Percentiles rank a stretch among this genome's conserved stretches.
phyloP scores from a whole-genome alignment of 2,329 filamentous ascomycete genomes.

The Ceratocystis cacaofunesta region DNA sequence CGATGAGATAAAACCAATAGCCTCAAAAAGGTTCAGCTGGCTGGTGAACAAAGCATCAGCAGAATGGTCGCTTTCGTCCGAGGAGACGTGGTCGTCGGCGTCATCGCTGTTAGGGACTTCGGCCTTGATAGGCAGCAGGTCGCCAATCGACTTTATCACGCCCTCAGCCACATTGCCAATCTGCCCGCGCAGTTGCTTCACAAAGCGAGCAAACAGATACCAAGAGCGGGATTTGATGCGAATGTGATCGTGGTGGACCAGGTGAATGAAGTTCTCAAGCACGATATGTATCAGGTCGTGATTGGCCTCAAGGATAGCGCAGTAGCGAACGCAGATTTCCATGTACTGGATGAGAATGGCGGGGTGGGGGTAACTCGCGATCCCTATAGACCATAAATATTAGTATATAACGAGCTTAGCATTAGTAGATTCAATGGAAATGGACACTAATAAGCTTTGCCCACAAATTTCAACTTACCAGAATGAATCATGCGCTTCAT shows the following conservation, averaged over 20 bases:
- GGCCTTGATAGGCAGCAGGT: slow-evolving; percentile 79
- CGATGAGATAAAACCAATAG: slow-evolving; percentile 83
- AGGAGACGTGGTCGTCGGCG: slow-evolving; percentile 84
- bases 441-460: neutral
- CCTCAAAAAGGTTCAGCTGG: slow-evolving; percentile 88
- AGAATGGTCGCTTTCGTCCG: slow-evolving; percentile 77
- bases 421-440: neutral
- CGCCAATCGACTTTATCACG: slow-evolving; percentile 76
- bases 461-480: slow-evolving; percentile 38
- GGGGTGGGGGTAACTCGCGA: slow-evolving; percentile 74
- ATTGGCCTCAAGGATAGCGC: slow-evolving; percentile 79
- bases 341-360: slow-evolving; percentile 92
- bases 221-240: slow-evolving; percentile 83
- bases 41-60: slow-evolving; percentile 83
- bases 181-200: slow-evolving; percentile 71
- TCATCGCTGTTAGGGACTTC: slow-evolving; percentile 65
- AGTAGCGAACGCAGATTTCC: slow-evolving; percentile 95
- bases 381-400: slow-evolving; percentile 36
- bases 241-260: slow-evolving; percentile 76
- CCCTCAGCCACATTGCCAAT: slow-evolving; percentile 82
- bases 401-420: slow-evolving; percentile 18
- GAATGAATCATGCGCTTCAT: slow-evolving; percentile 93
- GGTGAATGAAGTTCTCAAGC: slow-evolving; percentile 76
- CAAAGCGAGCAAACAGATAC: slow-evolving; percentile 90
- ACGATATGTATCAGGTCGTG: slow-evolving; percentile 68